phyloP scores from a whole-genome alignment of 2,329 filamentous ascomycete genomes.

The Paraphaeosphaeria sporulosa region DNA sequence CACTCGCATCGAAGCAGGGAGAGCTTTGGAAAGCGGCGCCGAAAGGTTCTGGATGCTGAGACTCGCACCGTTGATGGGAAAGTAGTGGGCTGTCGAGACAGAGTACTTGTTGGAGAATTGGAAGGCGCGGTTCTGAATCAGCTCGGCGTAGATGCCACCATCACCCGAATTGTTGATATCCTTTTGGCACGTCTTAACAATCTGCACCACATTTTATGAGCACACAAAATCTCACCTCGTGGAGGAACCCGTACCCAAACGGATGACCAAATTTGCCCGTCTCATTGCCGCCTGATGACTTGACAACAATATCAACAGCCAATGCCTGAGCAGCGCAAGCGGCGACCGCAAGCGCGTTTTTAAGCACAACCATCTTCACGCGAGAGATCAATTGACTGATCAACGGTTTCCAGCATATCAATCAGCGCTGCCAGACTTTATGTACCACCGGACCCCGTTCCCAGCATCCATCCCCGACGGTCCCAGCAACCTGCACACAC shows the following conservation, averaged over 20 bases:
- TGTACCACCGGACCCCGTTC: not conserved
- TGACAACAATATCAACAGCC: conserved; percentile 36
- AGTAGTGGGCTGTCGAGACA: conserved; percentile 38
- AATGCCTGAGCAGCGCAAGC: conserved; percentile 29
- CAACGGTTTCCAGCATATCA: not conserved
- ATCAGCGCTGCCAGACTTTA: not conserved
- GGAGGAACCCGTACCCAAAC: conserved; percentile 42
- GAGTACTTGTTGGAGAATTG: conserved; percentile 55
- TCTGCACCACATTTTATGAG: too few relatives aligned
- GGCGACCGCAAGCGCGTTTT: conserved; percentile 21
- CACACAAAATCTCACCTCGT: conserved; percentile 28
- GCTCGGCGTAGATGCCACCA: conserved; percentile 75
- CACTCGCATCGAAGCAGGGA: conserved; percentile 54
- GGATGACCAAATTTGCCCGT: conserved; percentile 40
- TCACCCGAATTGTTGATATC: conserved; percentile 73
- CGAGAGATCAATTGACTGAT: conserved; percentile 9
- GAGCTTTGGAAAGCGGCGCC: conserved; percentile 54
- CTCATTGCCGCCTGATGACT: conserved; percentile 36
- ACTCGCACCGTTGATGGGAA: conserved; percentile 43
- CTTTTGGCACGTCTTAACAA: conserved; percentile 11
- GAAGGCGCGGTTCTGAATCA: conserved; percentile 75
- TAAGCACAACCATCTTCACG: conserved; percentile 2
- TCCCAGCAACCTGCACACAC: not conserved
- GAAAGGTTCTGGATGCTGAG: conserved; percentile 49
- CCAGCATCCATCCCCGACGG: not conserved